Base-by-base conservation (phyloP, 129 eudicot species). In the Helichrysum umbraculigerum region DNA sequence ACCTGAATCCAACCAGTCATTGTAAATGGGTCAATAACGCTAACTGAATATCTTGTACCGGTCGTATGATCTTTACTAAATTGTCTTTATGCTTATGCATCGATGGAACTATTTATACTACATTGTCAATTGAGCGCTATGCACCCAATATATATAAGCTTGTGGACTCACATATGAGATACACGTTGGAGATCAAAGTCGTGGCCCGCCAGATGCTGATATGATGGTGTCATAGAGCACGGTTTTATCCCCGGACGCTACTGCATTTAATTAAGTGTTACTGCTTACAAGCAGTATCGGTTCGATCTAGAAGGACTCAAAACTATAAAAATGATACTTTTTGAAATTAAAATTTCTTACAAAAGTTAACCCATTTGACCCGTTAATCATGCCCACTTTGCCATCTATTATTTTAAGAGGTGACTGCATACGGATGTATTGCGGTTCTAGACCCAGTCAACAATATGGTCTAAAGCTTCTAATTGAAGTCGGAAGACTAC, bases 111-210 rank as follows among this genome's bases (percentile, higher is more conserved):
- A 4, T 93, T 93, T 84, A 93, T 93, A 56, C 51, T 93, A 15
- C 98, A 93, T 77, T 85, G 98, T 56, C 98, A 91, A 67, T 22
- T 93, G 83, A 93, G 98, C 16, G 87, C 82, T 3, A 87, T 93
- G 97, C 98, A 93, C 61, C 98, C 97, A 6, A 91, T 93, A 33
- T n/a, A n/a, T 90, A 62, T 68, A 93, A 93, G 87, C 96, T 93
- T 61, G 51, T 93, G 85, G 97, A 93, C 77, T 97, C 97, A 6
- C 98, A n/a, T n/a, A n/a, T n/a, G n/a, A n/a, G n/a, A n/a, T n/a
- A n/a, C n/a, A n/a, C n/a, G n/a, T n/a, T n/a, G n/a, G 96, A 88
- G 83, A 93, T 87, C 70, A 93, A 93, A 28, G 93, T 87, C 21
- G 70, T 91, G 60, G 98, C 98, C 72, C 88, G 97, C 29, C 97